Evolutionary conservation across 495 filamentous ascomycete genomes (phyloP).

Genomic region (Podospora fimiseda): DNA sequence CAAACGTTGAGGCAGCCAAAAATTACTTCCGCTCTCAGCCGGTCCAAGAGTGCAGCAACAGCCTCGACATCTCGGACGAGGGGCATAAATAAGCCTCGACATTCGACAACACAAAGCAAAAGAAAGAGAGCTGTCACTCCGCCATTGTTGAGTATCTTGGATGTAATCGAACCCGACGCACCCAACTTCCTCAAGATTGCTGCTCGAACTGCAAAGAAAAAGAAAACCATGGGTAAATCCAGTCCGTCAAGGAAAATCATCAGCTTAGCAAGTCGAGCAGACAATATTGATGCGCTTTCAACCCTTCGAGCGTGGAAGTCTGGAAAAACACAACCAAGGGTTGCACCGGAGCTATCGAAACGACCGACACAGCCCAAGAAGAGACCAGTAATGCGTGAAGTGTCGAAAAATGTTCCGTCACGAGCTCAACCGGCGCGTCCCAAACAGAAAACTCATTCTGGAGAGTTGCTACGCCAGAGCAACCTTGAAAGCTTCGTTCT

Average conservation of each 20-base stretch:
- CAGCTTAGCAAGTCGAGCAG: slow-evolving; percentile 58
- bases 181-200: slow-evolving; percentile 79
- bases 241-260: slow-evolving; percentile 73
- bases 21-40: slow-evolving; percentile 37
- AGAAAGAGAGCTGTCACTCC: slow-evolving; percentile 25
- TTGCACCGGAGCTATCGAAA: slow-evolving; percentile 21
- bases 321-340: slow-evolving; percentile 54
- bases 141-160: slow-evolving; percentile 64
- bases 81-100: not conserved
- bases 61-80: not conserved
- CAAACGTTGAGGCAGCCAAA: slow-evolving; percentile 36
- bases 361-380: slow-evolving; percentile 9
- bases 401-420: slow-evolving; percentile 25
- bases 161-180: slow-evolving; percentile 53
- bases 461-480: slow-evolving; percentile 26
- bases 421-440: not conserved
- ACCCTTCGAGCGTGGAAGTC: slow-evolving; percentile 68
- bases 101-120: not conserved
- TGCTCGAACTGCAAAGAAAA: slow-evolving; percentile 57
- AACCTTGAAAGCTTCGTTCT: slow-evolving; percentile 30
- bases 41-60: slow-evolving; percentile 22
- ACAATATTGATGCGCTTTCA: slow-evolving; percentile 68
- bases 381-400: slow-evolving; percentile 23
- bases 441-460: slow-evolving; percentile 13
- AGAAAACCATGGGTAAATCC: slow-evolving; percentile 58